These are phyloP conservation scores for Globisporangium viniferum DNA, from an alignment of 352 stramenopile genomes.

Conservation along the genomic window DNA sequence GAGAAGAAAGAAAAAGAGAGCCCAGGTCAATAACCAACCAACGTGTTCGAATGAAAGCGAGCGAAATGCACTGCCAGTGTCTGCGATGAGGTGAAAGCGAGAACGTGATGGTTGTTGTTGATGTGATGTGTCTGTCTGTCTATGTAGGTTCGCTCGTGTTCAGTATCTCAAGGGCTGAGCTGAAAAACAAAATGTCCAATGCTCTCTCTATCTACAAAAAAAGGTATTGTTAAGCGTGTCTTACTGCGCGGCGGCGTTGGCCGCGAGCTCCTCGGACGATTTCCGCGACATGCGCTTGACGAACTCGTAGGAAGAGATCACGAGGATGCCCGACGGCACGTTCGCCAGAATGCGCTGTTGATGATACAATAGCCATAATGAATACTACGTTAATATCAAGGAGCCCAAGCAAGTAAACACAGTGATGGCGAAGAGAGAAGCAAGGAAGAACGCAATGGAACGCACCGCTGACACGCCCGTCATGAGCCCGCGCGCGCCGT, in stretches of 20 bases:
- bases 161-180: neutral
- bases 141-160: neutral
- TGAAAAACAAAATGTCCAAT: neutral
- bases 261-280: constrained; percentile 28
- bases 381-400: neutral
- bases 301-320: constrained; percentile 89
- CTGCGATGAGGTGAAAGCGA: neutral
- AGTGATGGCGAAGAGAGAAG: neutral
- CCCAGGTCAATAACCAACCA: neutral
- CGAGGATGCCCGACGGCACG: constrained; percentile 77
- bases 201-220: constrained; percentile 1
- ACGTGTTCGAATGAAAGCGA: neutral
- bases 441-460: constrained; percentile 6
- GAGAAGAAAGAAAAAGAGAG: neutral
- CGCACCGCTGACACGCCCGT: constrained; percentile 75
- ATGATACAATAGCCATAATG: neutral
- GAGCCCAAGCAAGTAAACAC: neutral
- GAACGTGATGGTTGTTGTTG: neutral
- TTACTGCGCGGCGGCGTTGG: neutral
- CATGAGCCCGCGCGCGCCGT: constrained; percentile 75
- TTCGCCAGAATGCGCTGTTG: constrained; percentile 73
- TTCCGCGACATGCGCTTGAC: constrained; percentile 85
- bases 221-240: neutral
- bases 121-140: neutral
- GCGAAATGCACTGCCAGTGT: neutral